Evolutionary conservation across 2,329 filamentous ascomycete species (phyloP).

Genomic region (Talaromyces sp.): DNA sequence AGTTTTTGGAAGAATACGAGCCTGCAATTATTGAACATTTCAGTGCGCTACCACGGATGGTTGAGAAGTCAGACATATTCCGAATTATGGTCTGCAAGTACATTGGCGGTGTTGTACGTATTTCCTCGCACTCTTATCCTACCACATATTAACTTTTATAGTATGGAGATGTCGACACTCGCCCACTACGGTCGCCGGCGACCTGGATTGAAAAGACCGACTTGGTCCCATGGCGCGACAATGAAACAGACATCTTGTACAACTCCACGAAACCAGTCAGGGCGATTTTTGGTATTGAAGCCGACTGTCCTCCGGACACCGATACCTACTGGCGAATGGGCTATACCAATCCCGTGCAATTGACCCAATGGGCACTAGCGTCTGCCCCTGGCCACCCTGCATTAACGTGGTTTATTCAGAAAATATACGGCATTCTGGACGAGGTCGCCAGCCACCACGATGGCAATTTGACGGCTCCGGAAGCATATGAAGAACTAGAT

Average conservation of each 20-base stretch:
- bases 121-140: background rate
- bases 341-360: slow-evolving; percentile 32
- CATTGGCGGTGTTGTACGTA: slow-evolving; percentile 22
- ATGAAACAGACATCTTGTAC: slow-evolving; percentile 23
- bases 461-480: slow-evolving; percentile 16
- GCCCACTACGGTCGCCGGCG: slow-evolving; percentile 27
- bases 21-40: slow-evolving; percentile 25
- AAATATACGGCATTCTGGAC: slow-evolving; percentile 19
- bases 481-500: slow-evolving; percentile 20
- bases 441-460: slow-evolving; percentile 17
- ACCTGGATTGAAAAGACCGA: slow-evolving; percentile 28
- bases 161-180: slow-evolving; percentile 35
- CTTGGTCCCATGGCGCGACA: slow-evolving; percentile 29
- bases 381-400: slow-evolving; percentile 28
- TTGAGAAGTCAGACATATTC: slow-evolving; percentile 34
- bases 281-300: slow-evolving; percentile 33
- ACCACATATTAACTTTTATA: slow-evolving; percentile 11
- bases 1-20: slow-evolving; percentile 28
- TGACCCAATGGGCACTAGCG: slow-evolving; percentile 35
- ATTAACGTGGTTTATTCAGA: slow-evolving; percentile 28
- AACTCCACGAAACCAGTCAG: slow-evolving; percentile 22
- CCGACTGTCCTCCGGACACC: slow-evolving; percentile 27
- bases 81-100: slow-evolving; percentile 32
- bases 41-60: slow-evolving; percentile 24
- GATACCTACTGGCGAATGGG: slow-evolving; percentile 36